Conservation (phyloP, 306 rosid genomes). For the Prunus davidiana region DNA sequence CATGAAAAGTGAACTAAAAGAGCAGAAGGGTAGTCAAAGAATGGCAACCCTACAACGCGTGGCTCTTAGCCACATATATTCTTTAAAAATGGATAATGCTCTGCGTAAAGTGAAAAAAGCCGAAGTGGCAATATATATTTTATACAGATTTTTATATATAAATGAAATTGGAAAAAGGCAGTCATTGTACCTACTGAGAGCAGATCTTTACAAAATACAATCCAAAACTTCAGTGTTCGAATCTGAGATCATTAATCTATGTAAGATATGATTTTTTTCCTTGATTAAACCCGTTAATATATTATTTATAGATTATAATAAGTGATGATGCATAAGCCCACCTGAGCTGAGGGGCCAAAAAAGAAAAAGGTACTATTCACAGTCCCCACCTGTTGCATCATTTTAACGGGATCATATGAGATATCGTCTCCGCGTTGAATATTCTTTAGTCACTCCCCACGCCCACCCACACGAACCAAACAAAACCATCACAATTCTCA, state of each 20-base stretch:
- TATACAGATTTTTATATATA: no score
- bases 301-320: no score
- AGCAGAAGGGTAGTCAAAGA: not conserved
- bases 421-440: not conserved
- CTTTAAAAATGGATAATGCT: not conserved
- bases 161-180: no score
- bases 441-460: not conserved
- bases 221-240: no score
- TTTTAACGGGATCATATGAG: no score
- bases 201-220: no score
- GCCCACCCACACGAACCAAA: no score
- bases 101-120: not conserved
- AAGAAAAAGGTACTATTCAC: no score
- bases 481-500: not conserved
- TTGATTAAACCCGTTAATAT: no score
- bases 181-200: not conserved
- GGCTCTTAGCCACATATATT: not conserved
- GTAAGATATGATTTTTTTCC: rapidly evolving
- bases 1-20: not conserved
- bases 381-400: no score
- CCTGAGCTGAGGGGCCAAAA: no score
- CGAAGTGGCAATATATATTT: not conserved
- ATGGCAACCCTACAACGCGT: not conserved
- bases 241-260: rapidly evolving
- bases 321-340: no score